phyloP scores from a whole-genome alignment of 2,329 filamentous ascomycete genomes.

The Trichoderma guizhouense region DNA sequence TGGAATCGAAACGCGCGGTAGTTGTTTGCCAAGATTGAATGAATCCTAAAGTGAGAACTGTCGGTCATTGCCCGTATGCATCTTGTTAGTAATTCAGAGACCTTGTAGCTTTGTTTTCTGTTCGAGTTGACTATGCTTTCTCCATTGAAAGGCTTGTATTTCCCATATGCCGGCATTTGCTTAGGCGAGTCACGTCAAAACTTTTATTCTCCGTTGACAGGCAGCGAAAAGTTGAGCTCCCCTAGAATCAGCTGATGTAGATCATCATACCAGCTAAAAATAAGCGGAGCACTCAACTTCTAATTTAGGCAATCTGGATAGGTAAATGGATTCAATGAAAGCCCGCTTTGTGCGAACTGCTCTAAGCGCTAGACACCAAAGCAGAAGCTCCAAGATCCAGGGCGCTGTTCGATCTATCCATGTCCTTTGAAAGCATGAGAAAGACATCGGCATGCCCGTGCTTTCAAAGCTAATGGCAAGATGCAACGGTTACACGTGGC shows the following conservation, averaged over 20 bases:
- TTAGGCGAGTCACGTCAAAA: not conserved
- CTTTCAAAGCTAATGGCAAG: not conserved
- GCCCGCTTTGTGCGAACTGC: not conserved
- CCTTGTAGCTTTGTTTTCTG: not conserved
- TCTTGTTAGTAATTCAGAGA: not conserved
- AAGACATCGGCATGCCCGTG: not conserved
- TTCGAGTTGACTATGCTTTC: not conserved
- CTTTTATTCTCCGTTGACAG: not conserved
- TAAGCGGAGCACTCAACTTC: not conserved
- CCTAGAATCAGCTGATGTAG: not conserved
- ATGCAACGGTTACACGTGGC: not conserved
- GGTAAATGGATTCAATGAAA: not conserved
- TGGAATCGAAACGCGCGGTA: not conserved
- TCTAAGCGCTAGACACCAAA: conserved; percentile 12
- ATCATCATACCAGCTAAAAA: not conserved
- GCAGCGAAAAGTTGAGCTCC: not conserved
- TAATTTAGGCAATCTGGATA: conserved; percentile 1
- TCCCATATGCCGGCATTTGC: not conserved
- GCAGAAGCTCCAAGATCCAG: conserved; percentile 10
- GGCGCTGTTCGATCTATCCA: not conserved
- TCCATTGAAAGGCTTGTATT: not conserved
- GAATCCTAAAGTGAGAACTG: not conserved
- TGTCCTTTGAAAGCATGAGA: not conserved
- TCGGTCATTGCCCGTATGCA: not conserved
- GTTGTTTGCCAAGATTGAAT: not conserved